A percentile compares a stretch with the other conserved stretches of the same genome.
Conservation (phyloP, 164 flowering plant species). For the Vitis cinerea region DNA sequence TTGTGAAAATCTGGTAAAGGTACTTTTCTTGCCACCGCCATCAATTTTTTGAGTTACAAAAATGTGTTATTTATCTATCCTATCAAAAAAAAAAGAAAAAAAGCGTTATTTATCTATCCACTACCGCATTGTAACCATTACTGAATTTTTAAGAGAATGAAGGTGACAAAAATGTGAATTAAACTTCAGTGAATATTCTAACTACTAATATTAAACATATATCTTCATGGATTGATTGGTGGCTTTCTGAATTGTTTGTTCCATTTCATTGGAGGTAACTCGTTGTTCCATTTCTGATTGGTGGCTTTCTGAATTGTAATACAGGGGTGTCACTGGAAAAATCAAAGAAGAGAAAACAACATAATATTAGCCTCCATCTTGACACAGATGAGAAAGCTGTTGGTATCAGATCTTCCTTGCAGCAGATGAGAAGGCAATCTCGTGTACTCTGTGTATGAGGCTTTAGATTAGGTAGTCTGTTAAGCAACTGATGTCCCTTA, state of each 20-base stretch:
- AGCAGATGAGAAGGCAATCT: neutral
- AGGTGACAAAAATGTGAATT: no score
- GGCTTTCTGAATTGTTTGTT: neutral
- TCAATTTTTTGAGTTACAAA: no score
- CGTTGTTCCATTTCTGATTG: neutral
- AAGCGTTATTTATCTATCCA: no score
- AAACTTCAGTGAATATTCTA: no score
- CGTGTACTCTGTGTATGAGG: neutral
- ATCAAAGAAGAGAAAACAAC: conserved; percentile 11
- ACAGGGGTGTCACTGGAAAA: conserved; percentile 11
- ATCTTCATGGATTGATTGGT: neutral
- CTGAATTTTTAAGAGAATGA: no score
- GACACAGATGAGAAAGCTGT: neutral
- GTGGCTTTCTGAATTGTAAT: neutral
- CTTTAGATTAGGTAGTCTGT: neutral
- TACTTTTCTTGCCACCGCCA: no score
- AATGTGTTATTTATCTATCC: no score
- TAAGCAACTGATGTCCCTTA: neutral
- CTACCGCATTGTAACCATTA: no score
- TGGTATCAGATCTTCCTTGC: neutral
- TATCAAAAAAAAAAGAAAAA: no score
- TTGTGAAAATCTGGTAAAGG: no score
- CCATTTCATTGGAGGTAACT: neutral
- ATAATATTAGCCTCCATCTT: conserved; percentile 8
- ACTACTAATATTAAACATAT: no score